These are phyloP conservation scores for Casaregolazyma suthepensis DNA, from an alignment of 1,139 yeast species.

Conservation along the genomic window DNA sequence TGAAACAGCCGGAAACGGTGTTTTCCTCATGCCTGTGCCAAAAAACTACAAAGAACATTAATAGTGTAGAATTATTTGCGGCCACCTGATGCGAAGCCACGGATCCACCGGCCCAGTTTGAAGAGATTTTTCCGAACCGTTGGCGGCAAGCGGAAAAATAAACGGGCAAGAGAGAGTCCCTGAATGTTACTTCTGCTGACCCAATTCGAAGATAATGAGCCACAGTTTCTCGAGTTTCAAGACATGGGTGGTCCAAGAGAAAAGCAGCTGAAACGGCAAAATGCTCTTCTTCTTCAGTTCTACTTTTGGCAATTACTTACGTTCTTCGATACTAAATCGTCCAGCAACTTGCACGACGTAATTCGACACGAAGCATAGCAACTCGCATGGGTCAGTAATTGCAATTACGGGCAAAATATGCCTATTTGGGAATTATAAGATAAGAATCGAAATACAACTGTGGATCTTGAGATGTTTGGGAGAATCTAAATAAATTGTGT, in stretches of 20 bases:
- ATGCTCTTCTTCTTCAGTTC: constrained; percentile 67
- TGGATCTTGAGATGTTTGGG: no score
- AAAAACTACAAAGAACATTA: constrained; percentile 75
- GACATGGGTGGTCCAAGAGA: constrained; percentile 27
- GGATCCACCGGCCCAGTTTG: constrained; percentile 53
- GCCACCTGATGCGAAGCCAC: background rate
- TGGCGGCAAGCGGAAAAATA: background rate
- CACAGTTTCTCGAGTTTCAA: constrained; percentile 24
- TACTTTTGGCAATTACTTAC: constrained; percentile 22
- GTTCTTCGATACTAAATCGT: constrained; percentile 8
- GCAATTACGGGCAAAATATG: no score
- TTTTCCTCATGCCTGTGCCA: constrained; percentile 91
- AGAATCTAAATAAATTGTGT: no score
- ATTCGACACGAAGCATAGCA: background rate
- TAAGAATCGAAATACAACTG: no score
- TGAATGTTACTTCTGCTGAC: background rate
- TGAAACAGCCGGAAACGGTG: constrained; percentile 83
- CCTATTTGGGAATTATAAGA: no score
- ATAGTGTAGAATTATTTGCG: constrained; percentile 20
- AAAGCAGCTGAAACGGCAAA: constrained; percentile 72
- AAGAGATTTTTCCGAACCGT: constrained; percentile 67
- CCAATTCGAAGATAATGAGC: constrained; percentile 19
- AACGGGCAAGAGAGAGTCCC: background rate
- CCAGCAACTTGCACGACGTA: background rate
- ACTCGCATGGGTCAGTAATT: no score